A percentile compares a stretch with the other conserved stretches of the same genome.
phyloP scores from a whole-genome alignment of 129 eudicot species.

The Flaveria bidentis region DNA sequence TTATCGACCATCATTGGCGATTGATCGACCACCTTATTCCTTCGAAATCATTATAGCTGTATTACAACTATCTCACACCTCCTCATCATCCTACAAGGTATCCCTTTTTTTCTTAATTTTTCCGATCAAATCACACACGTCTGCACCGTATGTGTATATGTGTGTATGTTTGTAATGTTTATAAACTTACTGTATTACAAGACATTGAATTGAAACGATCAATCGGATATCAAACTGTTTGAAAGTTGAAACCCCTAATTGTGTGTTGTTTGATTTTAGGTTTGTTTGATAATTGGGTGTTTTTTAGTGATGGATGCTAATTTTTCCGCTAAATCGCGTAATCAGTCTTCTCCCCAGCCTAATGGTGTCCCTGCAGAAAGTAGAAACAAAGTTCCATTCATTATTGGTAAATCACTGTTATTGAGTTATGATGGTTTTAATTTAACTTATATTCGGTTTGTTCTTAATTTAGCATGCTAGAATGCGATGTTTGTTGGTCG shows the following conservation, averaged over 20 bases:
- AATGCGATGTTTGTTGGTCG: neutral
- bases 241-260: neutral
- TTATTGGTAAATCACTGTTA: slow-evolving; percentile 26
- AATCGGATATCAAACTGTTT: too few relatives aligned
- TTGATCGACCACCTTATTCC: neutral
- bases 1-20: slow-evolving; percentile 24
- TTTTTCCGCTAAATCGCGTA: slow-evolving; percentile 15
- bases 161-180: neutral
- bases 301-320: slow-evolving; percentile 30
- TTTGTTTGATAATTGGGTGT: neutral
- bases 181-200: neutral
- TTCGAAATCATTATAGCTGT: slow-evolving; percentile 29
- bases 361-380: slow-evolving; percentile 11
- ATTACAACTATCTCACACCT: slow-evolving; percentile 16
- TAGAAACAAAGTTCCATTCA: slow-evolving; percentile 36
- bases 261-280: neutral
- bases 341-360: slow-evolving; percentile 16
- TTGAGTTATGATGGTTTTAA: neutral
- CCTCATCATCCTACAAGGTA: slow-evolving; percentile 30
- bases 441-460: neutral
- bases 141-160: neutral
- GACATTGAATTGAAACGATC: too few relatives aligned
- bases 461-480: neutral
- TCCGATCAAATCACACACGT: slow-evolving; percentile 5
- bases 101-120: neutral